Percentiles rank a stretch among this genome's conserved stretches.
phyloP scores from a whole-genome alignment of 352 stramenopile species.

The Peronospora tabacina region DNA sequence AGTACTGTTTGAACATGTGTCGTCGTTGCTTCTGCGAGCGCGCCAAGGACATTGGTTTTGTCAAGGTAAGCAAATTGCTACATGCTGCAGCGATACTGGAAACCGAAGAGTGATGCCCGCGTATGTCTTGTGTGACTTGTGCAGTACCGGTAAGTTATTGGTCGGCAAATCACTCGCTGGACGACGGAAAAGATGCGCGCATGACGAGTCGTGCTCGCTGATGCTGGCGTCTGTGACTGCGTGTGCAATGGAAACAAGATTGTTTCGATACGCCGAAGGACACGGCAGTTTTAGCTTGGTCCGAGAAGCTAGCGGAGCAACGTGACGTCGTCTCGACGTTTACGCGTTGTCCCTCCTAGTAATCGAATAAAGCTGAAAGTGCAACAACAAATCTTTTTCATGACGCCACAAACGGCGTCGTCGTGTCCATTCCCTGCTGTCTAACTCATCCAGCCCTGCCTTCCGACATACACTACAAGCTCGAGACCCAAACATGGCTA shows the following conservation, averaged over 20 bases:
- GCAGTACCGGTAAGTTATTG: slow-evolving; percentile 71
- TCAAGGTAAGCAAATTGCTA: slow-evolving; percentile 67
- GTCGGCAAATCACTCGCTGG: slow-evolving; percentile 33
- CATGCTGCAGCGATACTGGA: neutral
- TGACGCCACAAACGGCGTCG: too few species aligned
- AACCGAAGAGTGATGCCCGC: neutral
- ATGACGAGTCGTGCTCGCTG: slow-evolving; percentile 25
- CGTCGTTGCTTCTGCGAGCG: slow-evolving; percentile 93
- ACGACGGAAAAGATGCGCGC: slow-evolving; percentile 23
- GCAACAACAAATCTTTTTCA: slow-evolving; percentile 16
- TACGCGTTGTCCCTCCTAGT: slow-evolving; percentile 10
- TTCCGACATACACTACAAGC: too few species aligned
- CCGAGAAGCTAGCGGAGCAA: slow-evolving; percentile 15
- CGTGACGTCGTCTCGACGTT: slow-evolving; percentile 11
- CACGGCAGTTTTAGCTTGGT: slow-evolving; percentile 32
- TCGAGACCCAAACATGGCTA: too few species aligned
- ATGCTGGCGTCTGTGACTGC: slow-evolving; percentile 26
- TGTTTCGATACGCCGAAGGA: slow-evolving; percentile 58
- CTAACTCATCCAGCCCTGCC: too few species aligned
- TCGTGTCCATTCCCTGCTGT: too few species aligned
- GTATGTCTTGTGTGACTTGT: slow-evolving; percentile 8
- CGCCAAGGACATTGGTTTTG: slow-evolving; percentile 92
- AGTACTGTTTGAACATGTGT: slow-evolving; percentile 95
- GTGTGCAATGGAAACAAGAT: slow-evolving; percentile 35
- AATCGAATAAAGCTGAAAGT: slow-evolving; percentile 65